These are phyloP conservation scores for Platanthera guangdongensis DNA, from an alignment of 106 monocot genomes.

Conservation along the genomic window DNA sequence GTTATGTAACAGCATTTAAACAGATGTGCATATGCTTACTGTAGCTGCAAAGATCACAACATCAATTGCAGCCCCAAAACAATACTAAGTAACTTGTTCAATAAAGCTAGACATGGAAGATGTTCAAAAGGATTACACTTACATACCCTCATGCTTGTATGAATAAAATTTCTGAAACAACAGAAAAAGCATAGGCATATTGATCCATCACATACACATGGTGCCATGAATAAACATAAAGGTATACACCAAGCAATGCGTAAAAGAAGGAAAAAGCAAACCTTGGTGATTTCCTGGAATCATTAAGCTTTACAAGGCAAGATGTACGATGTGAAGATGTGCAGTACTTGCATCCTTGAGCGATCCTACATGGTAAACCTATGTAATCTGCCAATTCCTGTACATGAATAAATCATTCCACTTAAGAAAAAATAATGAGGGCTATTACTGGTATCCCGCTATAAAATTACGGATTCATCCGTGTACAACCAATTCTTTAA, in stretches of 20 bases:
- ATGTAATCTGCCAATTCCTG: conserved; percentile 65
- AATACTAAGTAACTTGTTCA: background rate
- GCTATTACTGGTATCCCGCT: no score
- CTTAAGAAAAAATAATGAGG: background rate
- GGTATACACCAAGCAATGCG: background rate
- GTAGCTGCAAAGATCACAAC: background rate
- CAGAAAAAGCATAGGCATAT: background rate
- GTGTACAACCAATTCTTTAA: no score
- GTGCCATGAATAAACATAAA: background rate
- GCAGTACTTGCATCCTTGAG: conserved; percentile 80
- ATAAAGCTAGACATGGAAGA: background rate
- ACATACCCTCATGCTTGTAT: background rate
- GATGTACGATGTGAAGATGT: conserved; percentile 46
- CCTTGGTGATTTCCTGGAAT: conserved; percentile 28
- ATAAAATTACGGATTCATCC: no score
- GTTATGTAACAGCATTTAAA: background rate
- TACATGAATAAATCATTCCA: conserved; percentile 9
- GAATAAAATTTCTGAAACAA: background rate
- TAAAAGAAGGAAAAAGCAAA: conserved; percentile 10
- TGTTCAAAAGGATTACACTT: background rate
- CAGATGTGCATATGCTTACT: background rate
- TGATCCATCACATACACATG: background rate
- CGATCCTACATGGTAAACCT: conserved; percentile 72
- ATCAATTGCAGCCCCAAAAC: background rate
- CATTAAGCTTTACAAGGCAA: conserved; percentile 62